phyloP scores from a whole-genome alignment of 1,284 basidiomycete genomes.

The Kwoniella shivajii region DNA sequence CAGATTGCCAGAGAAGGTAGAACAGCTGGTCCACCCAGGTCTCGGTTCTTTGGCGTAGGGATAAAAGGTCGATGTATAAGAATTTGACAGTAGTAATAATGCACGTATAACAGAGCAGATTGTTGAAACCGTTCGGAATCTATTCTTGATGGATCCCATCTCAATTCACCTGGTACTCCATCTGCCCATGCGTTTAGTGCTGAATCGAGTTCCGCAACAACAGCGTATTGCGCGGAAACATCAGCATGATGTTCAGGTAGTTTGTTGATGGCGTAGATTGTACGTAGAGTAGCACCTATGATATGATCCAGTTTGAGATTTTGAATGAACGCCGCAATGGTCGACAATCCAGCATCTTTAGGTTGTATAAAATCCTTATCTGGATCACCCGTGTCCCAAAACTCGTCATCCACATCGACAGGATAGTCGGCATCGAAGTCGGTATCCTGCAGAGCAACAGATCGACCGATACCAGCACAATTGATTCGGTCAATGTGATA shows the following conservation, averaged over 20 bases:
- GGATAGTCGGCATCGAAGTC: constrained; percentile 80
- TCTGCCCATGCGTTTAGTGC: constrained; percentile 76
- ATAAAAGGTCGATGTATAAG: constrained; percentile 81
- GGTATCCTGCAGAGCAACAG: constrained; percentile 80
- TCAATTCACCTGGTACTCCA: constrained; percentile 68
- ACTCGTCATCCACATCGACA: constrained; percentile 82
- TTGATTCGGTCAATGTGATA: constrained; percentile 59
- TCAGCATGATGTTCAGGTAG: constrained; percentile 61
- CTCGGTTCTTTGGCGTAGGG: constrained; percentile 56
- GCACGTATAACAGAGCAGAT: constrained; percentile 66
- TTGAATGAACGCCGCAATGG: constrained; percentile 66
- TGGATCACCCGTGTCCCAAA: constrained; percentile 63
- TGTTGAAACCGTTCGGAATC: constrained; percentile 68
- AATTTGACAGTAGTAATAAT: constrained; percentile 69
- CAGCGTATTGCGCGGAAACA: constrained; percentile 65
- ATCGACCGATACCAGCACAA: constrained; percentile 73
- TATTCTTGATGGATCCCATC: constrained; percentile 71
- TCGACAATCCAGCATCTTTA: constrained; percentile 49
- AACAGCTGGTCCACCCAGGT: constrained; percentile 24
- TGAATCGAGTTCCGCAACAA: constrained; percentile 70
- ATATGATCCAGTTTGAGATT: constrained; percentile 72
- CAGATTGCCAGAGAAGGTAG: constrained; percentile 77
- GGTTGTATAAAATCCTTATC: constrained; percentile 64
- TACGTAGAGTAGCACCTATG: constrained; percentile 68
- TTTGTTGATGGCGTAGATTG: constrained; percentile 72